Conservation (phyloP, 2,329 filamentous ascomycete species). For the Chrysoporthe deuterocubensis region DNA sequence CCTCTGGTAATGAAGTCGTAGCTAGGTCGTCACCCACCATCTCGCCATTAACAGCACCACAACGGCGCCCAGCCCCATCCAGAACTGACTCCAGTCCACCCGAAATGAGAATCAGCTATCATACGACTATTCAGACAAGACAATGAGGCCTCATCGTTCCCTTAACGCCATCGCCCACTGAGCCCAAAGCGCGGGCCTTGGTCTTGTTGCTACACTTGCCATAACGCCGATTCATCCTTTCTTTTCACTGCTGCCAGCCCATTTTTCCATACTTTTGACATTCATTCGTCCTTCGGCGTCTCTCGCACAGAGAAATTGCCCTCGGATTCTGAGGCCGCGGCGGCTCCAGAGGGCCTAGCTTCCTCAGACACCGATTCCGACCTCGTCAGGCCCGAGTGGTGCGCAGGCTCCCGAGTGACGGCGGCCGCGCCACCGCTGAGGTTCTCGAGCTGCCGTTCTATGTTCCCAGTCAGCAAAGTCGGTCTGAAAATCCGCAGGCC, state of each 20-base stretch:
- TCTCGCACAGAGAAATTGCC: constrained; percentile 15
- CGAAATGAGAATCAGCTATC: background rate
- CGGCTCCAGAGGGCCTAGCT: constrained; percentile 14
- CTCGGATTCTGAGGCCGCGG: background rate
- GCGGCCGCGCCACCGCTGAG: constrained; percentile 34
- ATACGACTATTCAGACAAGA: background rate
- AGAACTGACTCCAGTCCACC: background rate
- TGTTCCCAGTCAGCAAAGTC: constrained; percentile 29
- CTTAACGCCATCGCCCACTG: background rate
- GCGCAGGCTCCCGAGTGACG: constrained; percentile 51
- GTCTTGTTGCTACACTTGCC: background rate
- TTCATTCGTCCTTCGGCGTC: constrained; percentile 25
- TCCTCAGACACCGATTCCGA: constrained; percentile 52
- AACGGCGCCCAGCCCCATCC: background rate
- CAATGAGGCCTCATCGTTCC: background rate
- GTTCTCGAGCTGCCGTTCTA: constrained; percentile 59
- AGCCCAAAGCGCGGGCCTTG: background rate
- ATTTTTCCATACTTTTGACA: background rate
- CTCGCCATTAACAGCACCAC: background rate
- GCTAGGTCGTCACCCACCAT: background rate
- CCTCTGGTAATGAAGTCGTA: background rate
- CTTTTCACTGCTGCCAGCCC: background rate
- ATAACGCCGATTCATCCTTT: background rate
- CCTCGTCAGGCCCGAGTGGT: constrained; percentile 53
- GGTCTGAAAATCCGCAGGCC: background rate